phyloP scores from a whole-genome alignment of 352 stramenopile genomes.

The Phytophthora constricta region DNA sequence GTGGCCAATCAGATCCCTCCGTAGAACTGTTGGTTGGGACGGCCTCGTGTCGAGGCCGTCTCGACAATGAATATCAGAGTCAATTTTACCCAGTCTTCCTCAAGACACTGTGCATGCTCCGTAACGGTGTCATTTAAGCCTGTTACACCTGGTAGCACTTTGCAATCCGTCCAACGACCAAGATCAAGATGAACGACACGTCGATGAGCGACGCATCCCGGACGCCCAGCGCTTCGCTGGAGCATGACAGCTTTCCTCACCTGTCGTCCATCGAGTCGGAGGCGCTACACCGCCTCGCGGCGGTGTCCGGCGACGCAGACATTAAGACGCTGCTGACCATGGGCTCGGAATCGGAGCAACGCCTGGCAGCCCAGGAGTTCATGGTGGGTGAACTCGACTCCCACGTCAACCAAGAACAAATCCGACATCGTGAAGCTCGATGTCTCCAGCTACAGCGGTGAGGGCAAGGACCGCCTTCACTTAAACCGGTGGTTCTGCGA shows the following conservation, averaged over 20 bases:
- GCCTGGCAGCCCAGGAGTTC: background rate
- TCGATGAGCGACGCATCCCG: background rate
- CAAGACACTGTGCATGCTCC: too few species aligned
- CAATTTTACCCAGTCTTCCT: too few species aligned
- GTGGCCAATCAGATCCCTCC: too few species aligned
- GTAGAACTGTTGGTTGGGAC: too few species aligned
- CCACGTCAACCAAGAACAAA: slow-evolving; percentile 17
- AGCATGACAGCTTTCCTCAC: slow-evolving; percentile 6
- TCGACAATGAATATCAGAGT: too few species aligned
- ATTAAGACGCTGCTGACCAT: slow-evolving; percentile 8
- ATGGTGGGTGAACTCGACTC: slow-evolving; percentile 26
- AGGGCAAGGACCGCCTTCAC: slow-evolving; percentile 5
- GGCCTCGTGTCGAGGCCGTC: too few species aligned
- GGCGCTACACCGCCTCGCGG: slow-evolving; percentile 9
- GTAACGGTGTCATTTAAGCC: slow-evolving; percentile 7
- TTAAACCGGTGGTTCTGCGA: slow-evolving; percentile 11
- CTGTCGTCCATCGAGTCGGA: slow-evolving; percentile 11
- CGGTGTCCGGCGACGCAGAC: slow-evolving; percentile 4
- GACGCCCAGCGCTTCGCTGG: background rate
- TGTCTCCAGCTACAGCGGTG: slow-evolving; percentile 33
- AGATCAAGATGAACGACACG: slow-evolving; percentile 10
- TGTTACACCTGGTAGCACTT: slow-evolving; percentile 33
- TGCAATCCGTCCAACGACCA: slow-evolving; percentile 9
- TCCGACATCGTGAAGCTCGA: slow-evolving; percentile 35
- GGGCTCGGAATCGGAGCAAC: slow-evolving; percentile 6